phyloP scores from a whole-genome alignment of 1,139 yeast species.

The Candida sp. region DNA sequence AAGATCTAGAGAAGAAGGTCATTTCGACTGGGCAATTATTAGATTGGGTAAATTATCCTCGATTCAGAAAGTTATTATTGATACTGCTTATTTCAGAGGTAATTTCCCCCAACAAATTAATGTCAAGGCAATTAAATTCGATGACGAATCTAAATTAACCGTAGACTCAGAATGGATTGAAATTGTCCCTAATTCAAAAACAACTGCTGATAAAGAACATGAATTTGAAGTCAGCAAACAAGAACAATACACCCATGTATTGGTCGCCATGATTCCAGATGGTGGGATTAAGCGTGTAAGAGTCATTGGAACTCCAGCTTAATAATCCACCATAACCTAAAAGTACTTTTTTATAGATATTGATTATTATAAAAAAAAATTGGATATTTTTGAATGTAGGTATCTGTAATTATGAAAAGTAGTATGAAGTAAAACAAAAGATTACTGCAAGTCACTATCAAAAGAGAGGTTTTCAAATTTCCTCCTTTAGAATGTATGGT shows the following conservation, averaged over 20 bases:
- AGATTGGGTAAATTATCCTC: constrained; percentile 66
- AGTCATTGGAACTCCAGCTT: constrained; percentile 60
- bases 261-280: constrained; percentile 84
- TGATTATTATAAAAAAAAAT: too few species aligned
- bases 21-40: constrained; percentile 86
- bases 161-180: constrained; percentile 53
- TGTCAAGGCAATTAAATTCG: constrained; percentile 52
- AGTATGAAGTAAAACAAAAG: not conserved
- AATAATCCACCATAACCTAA: not conserved
- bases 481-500: too few species aligned
- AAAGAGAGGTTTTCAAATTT: too few species aligned
- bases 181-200: constrained; percentile 66
- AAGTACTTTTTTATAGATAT: too few species aligned
- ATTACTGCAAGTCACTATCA: too few species aligned
- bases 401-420: too few species aligned
- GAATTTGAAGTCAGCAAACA: constrained; percentile 34
- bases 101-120: constrained; percentile 82
- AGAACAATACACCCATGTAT: constrained; percentile 55
- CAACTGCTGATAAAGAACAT: constrained; percentile 82
- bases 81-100: constrained; percentile 92
- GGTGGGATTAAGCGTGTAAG: constrained; percentile 93
- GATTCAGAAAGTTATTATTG: constrained; percentile 62
- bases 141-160: constrained; percentile 24
- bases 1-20: constrained; percentile 79
- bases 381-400: too few species aligned